These are phyloP conservation scores for Chaetomium sp. DNA, from an alignment of 2,329 filamentous ascomycete species.

Conservation along the genomic window DNA sequence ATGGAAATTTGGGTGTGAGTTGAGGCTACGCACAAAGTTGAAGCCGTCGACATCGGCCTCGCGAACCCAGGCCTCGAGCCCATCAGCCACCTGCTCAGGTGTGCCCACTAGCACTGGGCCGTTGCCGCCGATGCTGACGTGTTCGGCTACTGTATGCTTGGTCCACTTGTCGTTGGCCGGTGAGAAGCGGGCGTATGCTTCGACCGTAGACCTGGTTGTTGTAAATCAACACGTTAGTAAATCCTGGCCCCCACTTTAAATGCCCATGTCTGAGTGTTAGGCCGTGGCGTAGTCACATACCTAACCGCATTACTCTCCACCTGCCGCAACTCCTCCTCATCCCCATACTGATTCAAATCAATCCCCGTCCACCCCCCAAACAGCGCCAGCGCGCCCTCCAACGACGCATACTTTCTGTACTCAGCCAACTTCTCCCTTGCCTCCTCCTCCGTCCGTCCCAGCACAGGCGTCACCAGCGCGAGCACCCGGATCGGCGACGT, in stretches of 20 bases:
- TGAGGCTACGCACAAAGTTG: not conserved
- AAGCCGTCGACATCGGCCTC: conserved; percentile 1
- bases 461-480: not conserved
- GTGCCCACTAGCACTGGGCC: not conserved
- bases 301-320: conserved; percentile 2
- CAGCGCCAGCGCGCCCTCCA: conserved; percentile 1
- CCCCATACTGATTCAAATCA: not conserved
- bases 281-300: not conserved
- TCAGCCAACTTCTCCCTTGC: not conserved
- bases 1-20: not conserved
- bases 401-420: not conserved
- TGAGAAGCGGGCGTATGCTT: not conserved
- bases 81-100: not conserved
- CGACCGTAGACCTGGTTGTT: not conserved
- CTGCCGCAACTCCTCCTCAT: conserved; percentile 2
- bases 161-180: not conserved
- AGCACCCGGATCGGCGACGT: not conserved
- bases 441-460: not conserved
- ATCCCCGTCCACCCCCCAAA: conserved; percentile 5
- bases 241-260: no score
- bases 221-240: not conserved
- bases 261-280: not conserved
- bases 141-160: not conserved
- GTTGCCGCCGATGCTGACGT: not conserved
- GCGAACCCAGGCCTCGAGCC: not conserved